Evolutionary conservation across 1,284 basidiomycete species (phyloP), one percentile per base, ranked within the genome.

Genomic region (Melanopsichium pennsylvanicum): DNA sequence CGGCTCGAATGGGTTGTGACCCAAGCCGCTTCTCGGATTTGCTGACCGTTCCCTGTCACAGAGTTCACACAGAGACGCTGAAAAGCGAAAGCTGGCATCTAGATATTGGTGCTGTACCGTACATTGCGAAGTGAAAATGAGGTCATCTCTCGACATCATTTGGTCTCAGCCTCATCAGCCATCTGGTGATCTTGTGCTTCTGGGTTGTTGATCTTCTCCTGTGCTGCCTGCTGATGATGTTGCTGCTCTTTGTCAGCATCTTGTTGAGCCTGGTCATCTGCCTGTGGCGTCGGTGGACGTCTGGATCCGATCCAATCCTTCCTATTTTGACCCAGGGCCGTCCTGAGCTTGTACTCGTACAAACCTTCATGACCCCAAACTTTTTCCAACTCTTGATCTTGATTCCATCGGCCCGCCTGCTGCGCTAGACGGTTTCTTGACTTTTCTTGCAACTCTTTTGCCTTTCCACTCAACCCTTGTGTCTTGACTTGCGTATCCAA

Each of bases 271-370:
- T 35, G 27, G 11, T 34, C 10, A 13, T 46, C 44, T 22, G 43
- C 32, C 29, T 62, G 54, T 13, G 51, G 57, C 4, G 50, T 59
- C 1, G 56, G 50, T 21, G 46, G 46, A 12, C 43, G 38, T 36
- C 50, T 38, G 7, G 40, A 41, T 2, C 50, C 66, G 19, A 69
- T 50, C 66, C 66, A 69, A 10, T 59, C 52, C 29, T 51, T 46
- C 19, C 66, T 49, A 5, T 54, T 44, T 23, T 62, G 59, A 11
- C 50, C 55, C 4, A 69, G 10, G 5, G 43, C 46, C 5, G 39
- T 43, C 2, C 66, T 45, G 43, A 69, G 44, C 48, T 62, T 54
- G 44, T 55, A 59, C 51, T 69, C 66, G 55, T 69, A 69, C 36
- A 63, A 26, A 1, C 66, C 59, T 29, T 69, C 66, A n/a, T 45